Conservation (phyloP, 805 yeast species). For the Ogataea minuta region DNA sequence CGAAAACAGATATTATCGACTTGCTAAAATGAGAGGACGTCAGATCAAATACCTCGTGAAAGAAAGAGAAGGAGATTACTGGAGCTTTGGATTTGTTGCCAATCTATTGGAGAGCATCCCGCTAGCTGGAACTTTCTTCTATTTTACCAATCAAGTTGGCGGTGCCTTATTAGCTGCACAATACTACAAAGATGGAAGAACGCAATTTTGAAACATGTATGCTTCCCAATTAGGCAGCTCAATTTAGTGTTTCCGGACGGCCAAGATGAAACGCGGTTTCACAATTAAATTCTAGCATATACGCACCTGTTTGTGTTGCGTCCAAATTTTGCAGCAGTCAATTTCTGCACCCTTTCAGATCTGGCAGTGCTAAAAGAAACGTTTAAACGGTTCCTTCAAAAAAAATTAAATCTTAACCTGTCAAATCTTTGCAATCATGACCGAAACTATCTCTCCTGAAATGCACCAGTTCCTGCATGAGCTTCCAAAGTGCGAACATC, state of each 20-base stretch:
- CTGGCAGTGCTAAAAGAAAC: not conserved
- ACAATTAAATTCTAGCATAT: too few relatives aligned
- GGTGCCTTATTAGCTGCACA: constrained; percentile 60
- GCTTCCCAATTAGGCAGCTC: not conserved
- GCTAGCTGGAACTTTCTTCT: constrained; percentile 46
- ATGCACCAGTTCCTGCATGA: constrained; percentile 57
- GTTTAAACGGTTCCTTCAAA: constrained; percentile 1
- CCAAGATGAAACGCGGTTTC: not conserved
- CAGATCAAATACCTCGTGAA: constrained; percentile 27
- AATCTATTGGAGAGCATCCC: constrained; percentile 48
- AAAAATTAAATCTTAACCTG: not conserved
- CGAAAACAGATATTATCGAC: constrained; percentile 24
- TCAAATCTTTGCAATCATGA: constrained; percentile 10
- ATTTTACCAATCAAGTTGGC: constrained; percentile 60
- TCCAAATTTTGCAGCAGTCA: too few relatives aligned
- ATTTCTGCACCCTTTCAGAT: too few relatives aligned
- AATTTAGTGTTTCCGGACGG: not conserved
- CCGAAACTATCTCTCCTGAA: constrained; percentile 33
- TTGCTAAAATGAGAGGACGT: constrained; percentile 26
- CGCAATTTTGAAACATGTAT: constrained; percentile 9
- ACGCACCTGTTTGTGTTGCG: too few relatives aligned
- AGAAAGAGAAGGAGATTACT: constrained; percentile 39
- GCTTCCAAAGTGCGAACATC: constrained; percentile 86
- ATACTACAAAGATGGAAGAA: constrained; percentile 22
- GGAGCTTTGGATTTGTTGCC: constrained; percentile 52